These are phyloP conservation scores for Fusarium stilboides DNA, from an alignment of 2,329 filamentous ascomycete genomes.

Conservation along the genomic window DNA sequence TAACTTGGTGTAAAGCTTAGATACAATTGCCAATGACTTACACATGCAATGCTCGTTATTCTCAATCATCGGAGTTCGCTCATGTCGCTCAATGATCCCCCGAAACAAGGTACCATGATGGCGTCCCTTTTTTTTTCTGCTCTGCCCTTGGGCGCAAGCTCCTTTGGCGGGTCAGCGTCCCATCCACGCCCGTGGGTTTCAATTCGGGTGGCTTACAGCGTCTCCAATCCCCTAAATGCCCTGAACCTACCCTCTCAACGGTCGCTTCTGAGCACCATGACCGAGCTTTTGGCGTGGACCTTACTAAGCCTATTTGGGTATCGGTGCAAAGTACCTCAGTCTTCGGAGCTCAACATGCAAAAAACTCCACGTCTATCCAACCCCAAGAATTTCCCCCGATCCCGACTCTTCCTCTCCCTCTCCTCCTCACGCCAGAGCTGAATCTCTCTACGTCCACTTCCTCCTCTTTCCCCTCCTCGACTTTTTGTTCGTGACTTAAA, in stretches of 20 bases:
- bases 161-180: constrained; percentile 38
- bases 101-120: constrained; percentile 45
- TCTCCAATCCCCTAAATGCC: constrained; percentile 18
- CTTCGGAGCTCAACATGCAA: constrained; percentile 59
- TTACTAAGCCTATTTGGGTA: too few species aligned
- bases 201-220: constrained; percentile 30
- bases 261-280: constrained; percentile 24
- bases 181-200: too few species aligned
- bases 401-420: constrained; percentile 52
- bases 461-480: constrained; percentile 34
- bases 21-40: neutral
- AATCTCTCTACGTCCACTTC: constrained; percentile 45
- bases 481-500: constrained; percentile 37
- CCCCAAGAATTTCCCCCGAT: constrained; percentile 57
- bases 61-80: constrained; percentile 39
- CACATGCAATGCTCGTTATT: constrained; percentile 10
- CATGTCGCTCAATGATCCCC: constrained; percentile 45
- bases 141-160: constrained; percentile 15
- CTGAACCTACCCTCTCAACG: constrained; percentile 41
- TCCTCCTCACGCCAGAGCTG: constrained; percentile 53
- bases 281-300: too few species aligned
- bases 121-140: constrained; percentile 26
- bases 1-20: neutral
- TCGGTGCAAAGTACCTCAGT: constrained; percentile 44
- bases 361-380: constrained; percentile 57